These are phyloP conservation scores for Leccinum subgranulosum DNA, from an alignment of 768 basidiomycete species.

Conservation along the genomic window DNA sequence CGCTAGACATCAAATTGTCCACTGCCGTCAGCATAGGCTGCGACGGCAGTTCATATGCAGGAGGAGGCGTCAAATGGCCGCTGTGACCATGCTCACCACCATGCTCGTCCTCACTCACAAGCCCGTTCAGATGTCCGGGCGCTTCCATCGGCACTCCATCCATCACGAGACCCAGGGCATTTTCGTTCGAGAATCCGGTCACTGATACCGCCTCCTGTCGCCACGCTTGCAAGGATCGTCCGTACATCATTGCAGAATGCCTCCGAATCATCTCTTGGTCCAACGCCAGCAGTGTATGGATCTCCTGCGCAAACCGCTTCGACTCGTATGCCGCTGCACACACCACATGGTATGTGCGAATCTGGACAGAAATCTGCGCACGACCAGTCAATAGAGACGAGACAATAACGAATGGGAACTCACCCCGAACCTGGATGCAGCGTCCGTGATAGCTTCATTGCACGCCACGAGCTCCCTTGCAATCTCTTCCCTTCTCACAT, in stretches of 20 bases:
- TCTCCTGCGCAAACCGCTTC: conserved; percentile 20
- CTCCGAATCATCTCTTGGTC: conserved; percentile 17
- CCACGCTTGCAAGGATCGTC: conserved; percentile 1
- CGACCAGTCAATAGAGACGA: not conserved
- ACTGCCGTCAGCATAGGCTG: not conserved
- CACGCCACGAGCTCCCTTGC: conserved; percentile 49
- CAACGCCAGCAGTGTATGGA: conserved; percentile 13
- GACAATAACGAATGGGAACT: not conserved
- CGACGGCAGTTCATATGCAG: not conserved
- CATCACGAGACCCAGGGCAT: conserved; percentile 8
- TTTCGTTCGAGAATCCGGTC: not conserved
- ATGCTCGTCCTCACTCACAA: not conserved
- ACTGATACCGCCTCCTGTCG: not conserved
- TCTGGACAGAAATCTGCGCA: conserved; percentile 43
- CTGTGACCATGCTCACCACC: not conserved
- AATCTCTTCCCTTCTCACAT: conserved; percentile 72
- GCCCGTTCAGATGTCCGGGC: not conserved
- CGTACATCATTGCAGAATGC: conserved; percentile 11
- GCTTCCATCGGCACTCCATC: not conserved
- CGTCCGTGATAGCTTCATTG: conserved; percentile 51
- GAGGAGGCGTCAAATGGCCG: conserved; percentile 2
- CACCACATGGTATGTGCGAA: conserved; percentile 53
- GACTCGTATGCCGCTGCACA: conserved; percentile 34
- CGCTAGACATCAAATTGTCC: not conserved
- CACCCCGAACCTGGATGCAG: conserved; percentile 29